phyloP scores from a whole-genome alignment of 2,329 filamentous ascomycete species.

The Trichoderma sp. region DNA sequence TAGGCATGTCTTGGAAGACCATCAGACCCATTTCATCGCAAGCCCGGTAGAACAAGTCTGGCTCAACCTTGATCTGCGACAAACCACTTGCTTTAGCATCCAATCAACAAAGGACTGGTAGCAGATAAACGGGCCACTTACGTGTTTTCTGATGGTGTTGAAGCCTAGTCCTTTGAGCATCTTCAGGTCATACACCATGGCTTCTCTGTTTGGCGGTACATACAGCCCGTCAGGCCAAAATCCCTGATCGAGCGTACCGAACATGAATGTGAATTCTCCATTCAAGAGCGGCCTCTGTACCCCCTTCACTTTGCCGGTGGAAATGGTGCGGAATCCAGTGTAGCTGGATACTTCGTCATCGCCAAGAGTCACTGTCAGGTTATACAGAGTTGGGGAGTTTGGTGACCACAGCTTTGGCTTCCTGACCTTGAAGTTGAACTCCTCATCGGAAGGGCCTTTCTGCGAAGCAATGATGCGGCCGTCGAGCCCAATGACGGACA shows the following conservation, averaged over 20 bases:
- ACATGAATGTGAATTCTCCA: slow-evolving; percentile 64
- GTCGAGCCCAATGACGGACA: slow-evolving; percentile 36
- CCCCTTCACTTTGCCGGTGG: slow-evolving; percentile 53
- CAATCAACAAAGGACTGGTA: background rate
- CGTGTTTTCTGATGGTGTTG: slow-evolving; percentile 70
- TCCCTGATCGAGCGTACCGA: slow-evolving; percentile 68
- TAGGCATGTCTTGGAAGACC: slow-evolving; percentile 71
- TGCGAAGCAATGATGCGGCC: slow-evolving; percentile 43
- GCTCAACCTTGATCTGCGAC: slow-evolving; percentile 61
- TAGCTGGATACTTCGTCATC: slow-evolving; percentile 60
- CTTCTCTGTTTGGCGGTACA: slow-evolving; percentile 61
- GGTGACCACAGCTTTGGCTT: slow-evolving; percentile 64
- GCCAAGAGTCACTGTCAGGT: slow-evolving; percentile 53
- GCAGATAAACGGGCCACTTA: slow-evolving; percentile 33
- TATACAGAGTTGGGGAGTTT: slow-evolving; percentile 59
- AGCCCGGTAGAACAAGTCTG: slow-evolving; percentile 64
- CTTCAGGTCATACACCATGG: slow-evolving; percentile 64
- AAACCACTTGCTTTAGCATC: slow-evolving; percentile 20
- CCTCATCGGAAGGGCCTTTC: slow-evolving; percentile 43
- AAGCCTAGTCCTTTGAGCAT: slow-evolving; percentile 63
- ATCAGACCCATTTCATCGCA: slow-evolving; percentile 64
- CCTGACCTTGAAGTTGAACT: slow-evolving; percentile 54
- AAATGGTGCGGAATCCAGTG: slow-evolving; percentile 65
- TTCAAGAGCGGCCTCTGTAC: slow-evolving; percentile 62
- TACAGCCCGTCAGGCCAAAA: slow-evolving; percentile 70